These are phyloP conservation scores for Fomes fomentarius DNA, from an alignment of 1,284 basidiomycete species.

Conservation along the genomic window DNA sequence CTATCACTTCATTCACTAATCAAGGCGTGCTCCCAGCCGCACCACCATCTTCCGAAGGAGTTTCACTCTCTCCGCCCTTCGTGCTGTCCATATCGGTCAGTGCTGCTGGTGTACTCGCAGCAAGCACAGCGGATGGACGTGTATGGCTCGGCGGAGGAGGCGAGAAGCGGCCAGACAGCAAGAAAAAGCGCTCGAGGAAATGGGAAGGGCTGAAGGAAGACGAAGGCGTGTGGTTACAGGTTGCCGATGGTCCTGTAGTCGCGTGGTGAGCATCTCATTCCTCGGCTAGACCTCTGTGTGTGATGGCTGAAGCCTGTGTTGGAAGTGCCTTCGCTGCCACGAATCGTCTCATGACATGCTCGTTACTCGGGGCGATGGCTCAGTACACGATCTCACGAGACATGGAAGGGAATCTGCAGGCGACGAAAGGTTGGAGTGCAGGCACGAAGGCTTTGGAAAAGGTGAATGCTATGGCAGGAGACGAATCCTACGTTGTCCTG, in stretches of 20 bases:
- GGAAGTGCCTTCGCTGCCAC: conserved; percentile 53
- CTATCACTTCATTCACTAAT: background rate
- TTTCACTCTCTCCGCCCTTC: conserved; percentile 74
- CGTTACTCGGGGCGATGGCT: conserved; percentile 60
- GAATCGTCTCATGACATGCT: conserved; percentile 52
- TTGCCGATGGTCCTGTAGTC: conserved; percentile 73
- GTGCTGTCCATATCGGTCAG: conserved; percentile 63
- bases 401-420: conserved; percentile 30
- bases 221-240: conserved; percentile 47
- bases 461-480: conserved; percentile 59
- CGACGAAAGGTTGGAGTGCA: conserved; percentile 49
- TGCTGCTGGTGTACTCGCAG: conserved; percentile 60
- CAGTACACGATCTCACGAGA: conserved; percentile 46
- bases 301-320: conserved; percentile 4
- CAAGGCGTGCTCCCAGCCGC: no score
- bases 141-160: conserved; percentile 71
- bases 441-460: conserved; percentile 51
- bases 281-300: conserved; percentile 2
- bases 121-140: conserved; percentile 74
- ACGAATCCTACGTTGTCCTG: conserved; percentile 49
- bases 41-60: conserved; percentile 43
- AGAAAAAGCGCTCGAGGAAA: conserved; percentile 61
- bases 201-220: conserved; percentile 70
- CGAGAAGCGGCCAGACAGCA: conserved; percentile 46
- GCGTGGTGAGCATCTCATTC: conserved; percentile 53